Conservation (phyloP, 257 asterid genomes). For the Solanum chmielewskii region DNA sequence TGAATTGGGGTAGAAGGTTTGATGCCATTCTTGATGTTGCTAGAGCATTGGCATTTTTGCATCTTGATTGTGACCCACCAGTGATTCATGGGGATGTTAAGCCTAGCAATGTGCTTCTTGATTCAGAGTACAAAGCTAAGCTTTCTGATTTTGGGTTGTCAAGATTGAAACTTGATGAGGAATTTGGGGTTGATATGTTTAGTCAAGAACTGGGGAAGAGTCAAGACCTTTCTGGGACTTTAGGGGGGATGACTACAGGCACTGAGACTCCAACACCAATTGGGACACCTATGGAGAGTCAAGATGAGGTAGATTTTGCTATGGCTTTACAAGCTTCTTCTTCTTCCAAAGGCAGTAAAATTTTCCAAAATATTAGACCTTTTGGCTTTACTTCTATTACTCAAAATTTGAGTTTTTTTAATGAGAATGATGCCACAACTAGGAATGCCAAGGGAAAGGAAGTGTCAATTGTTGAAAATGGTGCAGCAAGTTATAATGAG, state of each 20-base stretch:
- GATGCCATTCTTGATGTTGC: slow-evolving; percentile 62
- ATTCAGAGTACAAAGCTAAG: slow-evolving; percentile 63
- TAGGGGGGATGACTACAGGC: slow-evolving; percentile 26
- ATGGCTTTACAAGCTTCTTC: slow-evolving; percentile 85
- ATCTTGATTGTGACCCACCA: slow-evolving; percentile 84
- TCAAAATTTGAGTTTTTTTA: slow-evolving; percentile 16
- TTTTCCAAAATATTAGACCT: slow-evolving; percentile 38
- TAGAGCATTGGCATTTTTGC: slow-evolving; percentile 74
- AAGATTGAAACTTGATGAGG: slow-evolving; percentile 70
- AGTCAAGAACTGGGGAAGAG: slow-evolving; percentile 71
- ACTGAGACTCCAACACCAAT: slow-evolving; percentile 36
- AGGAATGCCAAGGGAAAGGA: slow-evolving; percentile 53
- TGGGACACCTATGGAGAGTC: slow-evolving; percentile 51
- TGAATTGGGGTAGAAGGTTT: slow-evolving; percentile 75
- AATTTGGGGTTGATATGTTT: slow-evolving; percentile 63
- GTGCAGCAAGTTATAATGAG: slow-evolving; percentile 41
- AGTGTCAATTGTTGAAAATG: slow-evolving; percentile 24
- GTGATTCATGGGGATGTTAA: slow-evolving; percentile 97
- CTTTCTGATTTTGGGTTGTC: slow-evolving; percentile 97
- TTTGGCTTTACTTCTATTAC: slow-evolving; percentile 27
- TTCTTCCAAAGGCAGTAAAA: slow-evolving; percentile 33
- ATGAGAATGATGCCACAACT: slow-evolving; percentile 22
- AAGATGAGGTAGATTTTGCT: slow-evolving; percentile 92
- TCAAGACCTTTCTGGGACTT: slow-evolving; percentile 64
- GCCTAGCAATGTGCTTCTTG: slow-evolving; percentile 95